Base-by-base conservation (phyloP, 306 rosid species). In the Oemleria cerasiformis region DNA sequence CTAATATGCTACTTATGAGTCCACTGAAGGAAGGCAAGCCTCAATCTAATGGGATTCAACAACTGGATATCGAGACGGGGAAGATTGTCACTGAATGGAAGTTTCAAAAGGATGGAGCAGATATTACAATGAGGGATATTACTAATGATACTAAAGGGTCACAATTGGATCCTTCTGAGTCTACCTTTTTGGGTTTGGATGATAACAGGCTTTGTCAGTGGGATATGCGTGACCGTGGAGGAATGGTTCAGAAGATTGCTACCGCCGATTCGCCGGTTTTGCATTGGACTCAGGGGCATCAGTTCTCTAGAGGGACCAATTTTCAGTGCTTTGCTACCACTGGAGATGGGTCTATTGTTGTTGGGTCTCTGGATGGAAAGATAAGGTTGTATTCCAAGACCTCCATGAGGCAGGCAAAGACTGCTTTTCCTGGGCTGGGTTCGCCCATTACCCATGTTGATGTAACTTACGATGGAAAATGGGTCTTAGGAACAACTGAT, bases 1-100 rank as follows among this genome's bases (percentile, higher is more conserved):
- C 96, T n/a, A 90, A 88, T 65, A 92, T 90, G 98, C 69, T 92
- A 71, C 88, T 92, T 4, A 92, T 92, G 98, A 85, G 93, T 81
- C 97, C 96, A 0, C 23, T 86, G 19, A 84, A 79, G 67, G 89
- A 82, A 36, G 98, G 96, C 70, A 84, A 73, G 58, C 96, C 91
- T 12, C 85, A 90, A 1, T 70, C 92, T 21, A 66, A 80, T 2
- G 85, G 86, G 75, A 87, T 92, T 65, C 80, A 81, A 16, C 97
- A 92, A 83, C 86, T 90, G n/a, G 97, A 92, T 66, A 86, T 90
- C 0, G 97, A 92, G 70, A 90, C 90, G 0, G 96, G 97, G 16
- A 92, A 90, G 85, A 77, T 90, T 41, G 97, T 92, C 3, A 81
- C 93, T 0, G 87, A 85, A 53, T 90, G 98, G 98, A 92, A 92